Conservation (phyloP, 306 rosid species). For the Prosopis cineraria region DNA sequence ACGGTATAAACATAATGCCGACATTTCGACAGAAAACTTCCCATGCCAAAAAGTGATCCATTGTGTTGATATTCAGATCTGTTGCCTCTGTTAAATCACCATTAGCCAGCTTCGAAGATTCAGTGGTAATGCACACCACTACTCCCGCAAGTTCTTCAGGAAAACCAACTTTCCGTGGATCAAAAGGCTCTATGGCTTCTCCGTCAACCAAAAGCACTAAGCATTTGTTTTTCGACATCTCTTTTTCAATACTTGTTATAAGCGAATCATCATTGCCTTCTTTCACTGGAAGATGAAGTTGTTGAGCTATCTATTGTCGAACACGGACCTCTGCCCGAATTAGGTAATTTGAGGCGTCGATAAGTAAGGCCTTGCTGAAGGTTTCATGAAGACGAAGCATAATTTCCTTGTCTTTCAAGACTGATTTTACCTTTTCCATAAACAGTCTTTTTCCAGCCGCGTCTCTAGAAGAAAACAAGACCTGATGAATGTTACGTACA, state of each 20-base stretch:
- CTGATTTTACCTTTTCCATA: background rate
- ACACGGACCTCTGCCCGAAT: background rate
- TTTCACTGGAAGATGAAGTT: background rate
- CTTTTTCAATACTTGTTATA: background rate
- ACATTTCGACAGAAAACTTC: background rate
- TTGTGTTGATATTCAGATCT: no score
- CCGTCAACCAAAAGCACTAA: background rate
- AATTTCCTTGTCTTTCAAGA: background rate
- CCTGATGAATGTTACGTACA: background rate
- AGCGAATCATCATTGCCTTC: background rate
- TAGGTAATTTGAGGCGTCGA: background rate
- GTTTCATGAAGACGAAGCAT: background rate
- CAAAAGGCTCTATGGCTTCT: background rate
- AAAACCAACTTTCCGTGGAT: background rate
- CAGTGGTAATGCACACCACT: background rate
- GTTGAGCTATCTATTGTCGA: background rate
- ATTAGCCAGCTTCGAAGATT: no score
- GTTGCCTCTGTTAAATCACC: background rate
- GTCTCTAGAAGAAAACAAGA: background rate
- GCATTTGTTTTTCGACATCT: background rate
- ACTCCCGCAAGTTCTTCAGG: background rate
- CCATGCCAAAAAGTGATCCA: constrained; percentile 26
- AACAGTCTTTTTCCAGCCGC: background rate
- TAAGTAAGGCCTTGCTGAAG: background rate
- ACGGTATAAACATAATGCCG: background rate